These are phyloP conservation scores for Teunomyces barrocoloradensis DNA, from an alignment of 805 yeast species.

Conservation along the genomic window DNA sequence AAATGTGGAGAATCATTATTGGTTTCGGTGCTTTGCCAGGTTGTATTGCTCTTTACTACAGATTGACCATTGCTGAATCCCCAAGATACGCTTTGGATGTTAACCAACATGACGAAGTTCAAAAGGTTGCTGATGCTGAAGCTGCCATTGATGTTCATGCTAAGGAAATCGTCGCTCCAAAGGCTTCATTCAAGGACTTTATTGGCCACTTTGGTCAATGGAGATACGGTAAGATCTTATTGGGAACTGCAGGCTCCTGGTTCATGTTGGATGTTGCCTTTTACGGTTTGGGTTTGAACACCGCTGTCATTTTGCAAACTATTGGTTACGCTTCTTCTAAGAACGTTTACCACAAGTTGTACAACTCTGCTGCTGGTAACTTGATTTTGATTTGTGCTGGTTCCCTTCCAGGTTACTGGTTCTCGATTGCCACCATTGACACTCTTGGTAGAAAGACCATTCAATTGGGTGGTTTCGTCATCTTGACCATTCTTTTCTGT, in stretches of 20 bases:
- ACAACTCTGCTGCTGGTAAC: slow-evolving; percentile 87
- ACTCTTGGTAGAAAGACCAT: slow-evolving; percentile 80
- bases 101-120: slow-evolving; percentile 52
- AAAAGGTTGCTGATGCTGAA: slow-evolving; percentile 52
- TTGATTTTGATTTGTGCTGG: slow-evolving; percentile 93
- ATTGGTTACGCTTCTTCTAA: slow-evolving; percentile 77
- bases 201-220: slow-evolving; percentile 72
- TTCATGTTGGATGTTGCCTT: slow-evolving; percentile 85
- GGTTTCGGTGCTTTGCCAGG: slow-evolving; percentile 95
- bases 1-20: slow-evolving; percentile 89
- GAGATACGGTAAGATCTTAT: slow-evolving; percentile 78
- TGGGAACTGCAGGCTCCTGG: slow-evolving; percentile 94
- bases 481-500: slow-evolving; percentile 73
- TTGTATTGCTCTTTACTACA: slow-evolving; percentile 75
- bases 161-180: slow-evolving; percentile 56
- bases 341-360: slow-evolving; percentile 68
- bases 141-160: slow-evolving; percentile 39
- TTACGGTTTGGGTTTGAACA: slow-evolving; percentile 84
- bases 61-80: slow-evolving; percentile 92
- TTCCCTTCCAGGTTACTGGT: slow-evolving; percentile 93
- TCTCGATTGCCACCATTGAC: slow-evolving; percentile 76
- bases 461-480: slow-evolving; percentile 71
- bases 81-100: slow-evolving; percentile 89
- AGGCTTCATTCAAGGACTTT: slow-evolving; percentile 80
- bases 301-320: slow-evolving; percentile 73